Base-by-base conservation (phyloP, 495 filamentous ascomycete genomes). In the Glutinoglossum americanum region DNA sequence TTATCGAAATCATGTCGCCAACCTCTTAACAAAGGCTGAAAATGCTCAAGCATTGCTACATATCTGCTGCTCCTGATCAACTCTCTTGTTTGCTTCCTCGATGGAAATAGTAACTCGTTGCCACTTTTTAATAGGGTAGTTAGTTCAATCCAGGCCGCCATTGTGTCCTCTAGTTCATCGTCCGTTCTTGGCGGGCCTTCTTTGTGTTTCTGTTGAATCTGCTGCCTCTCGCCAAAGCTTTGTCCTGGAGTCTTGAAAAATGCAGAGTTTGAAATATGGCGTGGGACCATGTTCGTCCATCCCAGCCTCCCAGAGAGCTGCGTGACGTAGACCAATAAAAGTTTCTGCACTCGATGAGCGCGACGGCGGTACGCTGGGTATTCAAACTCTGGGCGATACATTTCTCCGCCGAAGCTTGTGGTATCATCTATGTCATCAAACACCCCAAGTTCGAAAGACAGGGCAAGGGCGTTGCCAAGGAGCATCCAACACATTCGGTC, bases 401-500 rank as follows among this genome's bases (percentile, higher is more conserved):
- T 30, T 67, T 67, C 57, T 72, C 73, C 61, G 47, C 37, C 60
- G 57, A 54, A 64, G 61, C 41, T 64, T 60, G 21, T 30, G 19
- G 32, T 28, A 26, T 82, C 82, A 54, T 80, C 84, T 58, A 84
- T 83, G 47, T 86, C 79, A 60, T 96, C 92, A 58, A 97, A 98
- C 2, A 98, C 86, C 17, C 92, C 92, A 19, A 98, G 77, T 68
- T 98, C 92, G 59, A 92, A 93, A 0, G 89, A 85, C 39, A 98
- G 72, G 1, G 88, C 81, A 71, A 92, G 81, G 5, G 87, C 88
- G 32, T 85, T 92, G 59, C 88, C 92, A 51, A 98, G 76, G 15
- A 98, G 67, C 87, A 95, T 97, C 93, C 92, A 96, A 62, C 87
- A 94, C 89, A 98, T 94, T 44, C 89, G 83, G 61, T 98, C 92